Evolutionary conservation across 2,329 filamentous ascomycete genomes (phyloP), one percentile per base, ranked within the genome.

Genomic region (Coniochaeta sp.): DNA sequence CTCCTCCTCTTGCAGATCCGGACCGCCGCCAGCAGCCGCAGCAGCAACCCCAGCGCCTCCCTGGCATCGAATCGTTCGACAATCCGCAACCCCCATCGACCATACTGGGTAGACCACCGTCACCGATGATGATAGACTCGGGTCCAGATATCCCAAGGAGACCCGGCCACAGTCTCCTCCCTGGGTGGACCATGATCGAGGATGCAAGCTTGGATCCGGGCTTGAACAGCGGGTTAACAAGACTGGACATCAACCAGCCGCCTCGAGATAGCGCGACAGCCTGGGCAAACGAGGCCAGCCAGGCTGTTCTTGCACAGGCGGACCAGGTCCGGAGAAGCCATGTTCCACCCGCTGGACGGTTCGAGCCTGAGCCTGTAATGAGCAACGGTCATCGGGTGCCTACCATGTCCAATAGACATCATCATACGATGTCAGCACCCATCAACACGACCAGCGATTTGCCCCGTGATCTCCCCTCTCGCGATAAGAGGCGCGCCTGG

Each of bases 21-120:
- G 76, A 72, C 6, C 71, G 72, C 40, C 85, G 74, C 72, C 79
- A 72, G 69, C 34, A 36, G 34, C 31, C 6, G 31, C 86, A 88
- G 66, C 86, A 88, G 66, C 83, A 80, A 7, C 75, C 81, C 5
- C 78, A 91, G 16, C 86, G 91, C 43, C 81, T 97, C 16, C 93
- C 93, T 0, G 92, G 93, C 16, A 97, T 97, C 65, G 91, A 96
- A 71, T 96, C 91, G 17, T 96, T 97, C 67, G 91, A 93, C 68
- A 60, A 79, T 90, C 26, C 88, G 86, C 28, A 82, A 56, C 22
- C 28, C 83, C 61, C 83, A 82, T 22, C 82, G 86, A 1, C 72
- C 79, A 14, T 84, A 8, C 82, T 84, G 1, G 81, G 85, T 57
- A 84, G 88, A 55, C 81, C 82, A 59, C 79, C 84, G 1, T 92